Base-by-base conservation (phyloP, 2,329 filamentous ascomycete genomes). In the Fusarium poae region DNA sequence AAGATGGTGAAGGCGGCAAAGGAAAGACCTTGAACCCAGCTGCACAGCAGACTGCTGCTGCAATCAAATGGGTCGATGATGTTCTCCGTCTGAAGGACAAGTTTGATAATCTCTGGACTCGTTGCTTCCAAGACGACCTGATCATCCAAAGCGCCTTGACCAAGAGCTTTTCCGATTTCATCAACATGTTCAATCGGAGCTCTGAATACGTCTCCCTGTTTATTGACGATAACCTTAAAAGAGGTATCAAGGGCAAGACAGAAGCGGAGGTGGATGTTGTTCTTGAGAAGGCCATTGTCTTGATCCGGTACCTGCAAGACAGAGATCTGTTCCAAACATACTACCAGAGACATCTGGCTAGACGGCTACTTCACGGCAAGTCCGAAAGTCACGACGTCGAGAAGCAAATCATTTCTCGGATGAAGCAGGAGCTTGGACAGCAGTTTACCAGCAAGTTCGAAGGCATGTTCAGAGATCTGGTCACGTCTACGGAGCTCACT, bases 401-500 rank as follows among this genome's bases (percentile, higher is more conserved):
- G 80, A 94, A 95, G 77, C 91, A 96, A 75, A 97, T 99, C 88
- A 96, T 99, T 53, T 91, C 91, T 1, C 92, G 95, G 68, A 97
- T 99, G 94, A 98, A 97, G 85, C 89, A 96, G 76, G 95, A 97
- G 78, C 89, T 98, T 53, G 96, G 96, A 39, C 97, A 97, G 77
- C 91, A 94, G 71, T 98, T 98, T 77, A 98, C 96, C 0, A 84
- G 89, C 75, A 97, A 97, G 77, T 88, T 99, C 44, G 96, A 99
- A 77, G 92, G 94, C 69, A 98, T 99, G 94, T 97, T 99, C 83
- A 94, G 94, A 80, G 96, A 99, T 75, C 94, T 98, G 88, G 89
- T 91, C 18, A 89, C 94, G 15, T 97, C 94, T 0, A 89, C 91
- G 56, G 95, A 97, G 69, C 85, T 97, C 27, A 93, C 92, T 0